A percentile compares a stretch with the other conserved stretches of the same genome.
These are phyloP conservation scores for Coniochaeta hoffmannii DNA, from an alignment of 2,329 filamentous ascomycete species.

Conservation along the genomic window DNA sequence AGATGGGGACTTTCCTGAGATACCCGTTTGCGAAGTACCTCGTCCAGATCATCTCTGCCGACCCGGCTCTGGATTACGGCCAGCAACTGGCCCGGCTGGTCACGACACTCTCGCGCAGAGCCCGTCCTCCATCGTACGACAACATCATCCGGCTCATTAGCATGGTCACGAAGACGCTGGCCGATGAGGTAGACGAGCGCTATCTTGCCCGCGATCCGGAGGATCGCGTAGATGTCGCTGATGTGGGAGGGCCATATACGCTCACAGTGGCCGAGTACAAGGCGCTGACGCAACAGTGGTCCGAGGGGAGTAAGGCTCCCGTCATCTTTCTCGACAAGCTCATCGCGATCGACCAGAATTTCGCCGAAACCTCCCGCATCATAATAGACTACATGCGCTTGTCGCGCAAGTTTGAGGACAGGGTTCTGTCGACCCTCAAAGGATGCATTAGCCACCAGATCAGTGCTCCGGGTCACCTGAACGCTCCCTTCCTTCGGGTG, in stretches of 20 bases:
- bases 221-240: constrained; percentile 29
- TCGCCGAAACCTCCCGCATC: constrained; percentile 44
- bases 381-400: constrained; percentile 48
- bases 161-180: constrained; percentile 33
- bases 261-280: constrained; percentile 38
- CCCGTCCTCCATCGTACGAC: constrained; percentile 46
- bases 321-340: constrained; percentile 59
- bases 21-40: constrained; percentile 52
- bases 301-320: constrained; percentile 4
- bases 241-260: constrained; percentile 28
- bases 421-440: constrained; percentile 46
- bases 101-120: constrained; percentile 42
- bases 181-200: constrained; percentile 8
- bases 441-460: constrained; percentile 45
- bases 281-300: constrained; percentile 36
- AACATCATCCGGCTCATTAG: constrained; percentile 43
- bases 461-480: constrained; percentile 20
- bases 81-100: constrained; percentile 49
- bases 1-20: constrained; percentile 52
- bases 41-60: constrained; percentile 54
- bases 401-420: constrained; percentile 39
- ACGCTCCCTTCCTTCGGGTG: constrained; percentile 50
- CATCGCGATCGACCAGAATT: constrained; percentile 53
- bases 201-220: constrained; percentile 29
- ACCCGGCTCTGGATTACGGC: constrained; percentile 42